Evolutionary conservation across 805 yeast species (phyloP).

Genomic region (Teunomyces panamensis): DNA sequence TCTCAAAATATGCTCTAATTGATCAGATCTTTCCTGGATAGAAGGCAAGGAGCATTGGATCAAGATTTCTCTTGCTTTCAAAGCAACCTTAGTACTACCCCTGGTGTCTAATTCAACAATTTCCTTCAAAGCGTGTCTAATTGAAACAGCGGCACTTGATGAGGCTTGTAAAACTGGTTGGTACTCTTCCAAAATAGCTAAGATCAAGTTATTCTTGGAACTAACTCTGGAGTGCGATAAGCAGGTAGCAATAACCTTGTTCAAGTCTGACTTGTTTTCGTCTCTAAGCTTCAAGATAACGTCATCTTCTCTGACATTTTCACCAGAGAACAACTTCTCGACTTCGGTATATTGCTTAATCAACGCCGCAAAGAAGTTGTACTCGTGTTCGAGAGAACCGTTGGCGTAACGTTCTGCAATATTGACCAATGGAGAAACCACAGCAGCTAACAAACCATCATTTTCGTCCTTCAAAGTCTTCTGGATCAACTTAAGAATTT

Average conservation of each 20-base stretch:
- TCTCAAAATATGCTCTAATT: constrained; percentile 91
- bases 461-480: constrained; percentile 51
- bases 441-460: constrained; percentile 52
- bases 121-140: constrained; percentile 69
- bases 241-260: constrained; percentile 66
- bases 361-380: constrained; percentile 64
- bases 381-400: constrained; percentile 86
- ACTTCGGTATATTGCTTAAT: constrained; percentile 71
- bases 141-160: constrained; percentile 56
- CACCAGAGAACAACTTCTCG: constrained; percentile 76
- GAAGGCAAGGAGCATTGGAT: constrained; percentile 98
- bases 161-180: constrained; percentile 75
- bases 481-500: constrained; percentile 66
- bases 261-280: constrained; percentile 72
- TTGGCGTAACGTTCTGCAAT: constrained; percentile 67
- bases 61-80: constrained; percentile 93
- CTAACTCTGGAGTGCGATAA: constrained; percentile 92
- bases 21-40: constrained; percentile 92
- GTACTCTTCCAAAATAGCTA: constrained; percentile 81
- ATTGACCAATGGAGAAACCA: constrained; percentile 69
- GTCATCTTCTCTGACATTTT: constrained; percentile 79
- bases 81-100: constrained; percentile 86
- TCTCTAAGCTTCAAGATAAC: constrained; percentile 86
- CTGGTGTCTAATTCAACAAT: constrained; percentile 89
- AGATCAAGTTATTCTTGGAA: constrained; percentile 84